These are phyloP conservation scores for Colletotrichum gigasporum DNA, from an alignment of 2,329 filamentous ascomycete species.

Conservation along the genomic window DNA sequence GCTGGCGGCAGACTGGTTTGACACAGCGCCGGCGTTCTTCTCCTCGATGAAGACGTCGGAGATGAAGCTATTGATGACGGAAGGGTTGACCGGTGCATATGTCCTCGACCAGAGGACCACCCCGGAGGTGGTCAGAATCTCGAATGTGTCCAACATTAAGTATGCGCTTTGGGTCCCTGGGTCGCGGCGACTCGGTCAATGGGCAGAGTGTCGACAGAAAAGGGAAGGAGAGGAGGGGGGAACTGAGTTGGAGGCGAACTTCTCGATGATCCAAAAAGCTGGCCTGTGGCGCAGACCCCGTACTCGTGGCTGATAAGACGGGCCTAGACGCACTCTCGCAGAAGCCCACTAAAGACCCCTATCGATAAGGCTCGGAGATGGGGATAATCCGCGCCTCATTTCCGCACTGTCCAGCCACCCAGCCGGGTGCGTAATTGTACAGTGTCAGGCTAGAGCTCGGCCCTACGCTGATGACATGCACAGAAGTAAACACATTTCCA, in stretches of 20 bases:
- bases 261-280: conserved; percentile 27
- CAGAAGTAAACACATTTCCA: conserved; percentile 41
- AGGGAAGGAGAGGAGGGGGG: not conserved
- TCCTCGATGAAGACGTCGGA: conserved; percentile 98
- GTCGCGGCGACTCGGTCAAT: not conserved
- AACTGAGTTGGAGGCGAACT: conserved; percentile 14
- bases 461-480: conserved; percentile 21
- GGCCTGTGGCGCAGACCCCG: conserved; percentile 30
- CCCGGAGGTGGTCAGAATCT: conserved; percentile 94
- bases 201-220: not conserved
- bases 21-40: conserved; percentile 71
- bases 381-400: not conserved
- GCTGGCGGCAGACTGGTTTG: conserved; percentile 64
- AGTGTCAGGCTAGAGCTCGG: not conserved
- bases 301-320: conserved; percentile 17
- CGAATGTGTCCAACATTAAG: conserved; percentile 92
- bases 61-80: conserved; percentile 93
- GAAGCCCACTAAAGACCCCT: not conserved
- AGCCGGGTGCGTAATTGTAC: fast-evolving
- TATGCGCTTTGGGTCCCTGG: not conserved
- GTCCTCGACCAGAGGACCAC: conserved; percentile 96
- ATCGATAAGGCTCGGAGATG: conserved; percentile 21
- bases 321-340: conserved; percentile 2
- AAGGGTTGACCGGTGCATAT: conserved; percentile 81
- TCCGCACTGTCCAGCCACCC: not conserved